A percentile compares a stretch with the other conserved stretches of the same genome.
These are phyloP conservation scores for Ajuga chamaepitys DNA, from an alignment of 257 asterid genomes.

Conservation along the genomic window DNA sequence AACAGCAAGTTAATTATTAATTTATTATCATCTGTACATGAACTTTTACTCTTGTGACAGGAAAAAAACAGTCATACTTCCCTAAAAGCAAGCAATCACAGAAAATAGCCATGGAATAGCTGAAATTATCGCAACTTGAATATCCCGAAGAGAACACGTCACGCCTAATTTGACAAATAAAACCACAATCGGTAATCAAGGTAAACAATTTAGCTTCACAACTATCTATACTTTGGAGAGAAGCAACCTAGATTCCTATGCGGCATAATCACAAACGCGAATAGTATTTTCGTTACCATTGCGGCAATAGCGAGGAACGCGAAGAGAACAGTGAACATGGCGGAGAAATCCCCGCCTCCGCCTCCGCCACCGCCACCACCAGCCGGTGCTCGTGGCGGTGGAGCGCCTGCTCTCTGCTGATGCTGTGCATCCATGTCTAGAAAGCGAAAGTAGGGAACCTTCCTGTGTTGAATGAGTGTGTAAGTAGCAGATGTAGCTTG, in stretches of 20 bases:
- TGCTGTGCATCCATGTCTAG: conserved; percentile 63
- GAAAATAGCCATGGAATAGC: not conserved
- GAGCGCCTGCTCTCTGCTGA: conserved; percentile 39
- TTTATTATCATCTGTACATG: not conserved
- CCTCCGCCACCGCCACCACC: conserved; percentile 31
- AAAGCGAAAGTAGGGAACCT: not conserved
- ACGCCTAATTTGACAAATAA: not conserved
- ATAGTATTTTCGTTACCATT: conserved; percentile 33
- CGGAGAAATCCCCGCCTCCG: conserved; percentile 28
- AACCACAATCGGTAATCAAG: not conserved
- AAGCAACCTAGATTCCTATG: conserved; percentile 7
- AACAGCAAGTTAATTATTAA: not conserved
- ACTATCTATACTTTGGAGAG: not conserved
- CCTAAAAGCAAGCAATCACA: not conserved
- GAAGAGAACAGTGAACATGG: conserved; percentile 36
- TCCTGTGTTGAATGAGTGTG: not conserved
- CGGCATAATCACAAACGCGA: not conserved
- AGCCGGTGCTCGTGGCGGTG: conserved; percentile 23
- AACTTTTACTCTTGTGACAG: not conserved
- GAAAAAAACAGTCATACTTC: not conserved
- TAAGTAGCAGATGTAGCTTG: no score
- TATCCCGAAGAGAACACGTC: not conserved
- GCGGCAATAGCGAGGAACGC: conserved; percentile 38
- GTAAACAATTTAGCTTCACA: not conserved
- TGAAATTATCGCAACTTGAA: not conserved